Evolutionary conservation across 768 basidiomycete species (phyloP).

Genomic region (Solioccasus polychromus): DNA sequence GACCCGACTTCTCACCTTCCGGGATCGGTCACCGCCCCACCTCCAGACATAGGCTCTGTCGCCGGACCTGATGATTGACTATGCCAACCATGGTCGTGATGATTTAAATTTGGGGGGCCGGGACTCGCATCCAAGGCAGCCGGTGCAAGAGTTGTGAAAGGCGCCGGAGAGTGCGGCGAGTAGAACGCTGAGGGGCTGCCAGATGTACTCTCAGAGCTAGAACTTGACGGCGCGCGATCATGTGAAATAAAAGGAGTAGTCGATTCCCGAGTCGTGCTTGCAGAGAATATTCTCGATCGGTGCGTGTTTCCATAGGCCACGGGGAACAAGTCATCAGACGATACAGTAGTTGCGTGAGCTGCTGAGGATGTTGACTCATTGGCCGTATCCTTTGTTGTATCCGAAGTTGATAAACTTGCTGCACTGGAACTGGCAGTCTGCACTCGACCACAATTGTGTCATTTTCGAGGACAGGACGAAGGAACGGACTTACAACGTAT

Average conservation of each 20-base stretch:
- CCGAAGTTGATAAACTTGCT: not conserved
- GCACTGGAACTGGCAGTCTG: not conserved
- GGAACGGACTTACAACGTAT: conserved; percentile 1
- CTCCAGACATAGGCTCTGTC: too few relatives aligned
- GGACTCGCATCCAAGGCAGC: not conserved
- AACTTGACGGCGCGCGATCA: too few relatives aligned
- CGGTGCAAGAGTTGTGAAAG: not conserved
- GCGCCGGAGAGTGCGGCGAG: not conserved
- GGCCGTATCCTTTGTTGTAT: too few relatives aligned
- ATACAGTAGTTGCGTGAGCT: too few relatives aligned
- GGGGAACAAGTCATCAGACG: not conserved
- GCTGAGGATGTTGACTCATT: too few relatives aligned
- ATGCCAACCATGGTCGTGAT: too few relatives aligned
- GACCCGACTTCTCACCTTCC: conserved; percentile 8
- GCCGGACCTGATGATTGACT: too few relatives aligned
- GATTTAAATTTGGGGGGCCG: too few relatives aligned
- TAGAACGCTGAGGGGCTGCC: too few relatives aligned
- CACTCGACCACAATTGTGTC: not conserved
- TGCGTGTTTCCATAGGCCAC: not conserved
- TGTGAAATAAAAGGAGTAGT: not conserved
- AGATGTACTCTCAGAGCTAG: too few relatives aligned
- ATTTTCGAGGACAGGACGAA: not conserved
- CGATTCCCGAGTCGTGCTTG: not conserved
- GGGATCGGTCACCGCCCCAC: not conserved
- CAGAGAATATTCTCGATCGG: too few relatives aligned